Evolutionary conservation across 2,329 filamentous ascomycete species (phyloP).

Genomic region (Annulohypoxylon truncatum): DNA sequence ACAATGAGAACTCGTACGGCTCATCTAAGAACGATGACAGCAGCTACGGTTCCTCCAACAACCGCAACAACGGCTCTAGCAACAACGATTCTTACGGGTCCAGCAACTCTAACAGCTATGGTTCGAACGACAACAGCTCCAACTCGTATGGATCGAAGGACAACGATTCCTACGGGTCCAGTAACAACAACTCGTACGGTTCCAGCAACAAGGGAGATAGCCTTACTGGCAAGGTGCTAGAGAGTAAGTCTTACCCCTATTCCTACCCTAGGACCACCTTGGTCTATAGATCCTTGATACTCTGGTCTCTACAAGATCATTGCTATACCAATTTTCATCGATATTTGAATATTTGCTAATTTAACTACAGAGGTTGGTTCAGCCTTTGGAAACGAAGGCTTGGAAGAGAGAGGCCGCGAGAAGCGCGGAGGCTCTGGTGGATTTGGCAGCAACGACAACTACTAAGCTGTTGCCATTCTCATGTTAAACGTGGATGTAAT

Average conservation of each 20-base stretch:
- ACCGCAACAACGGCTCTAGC: constrained; percentile 20
- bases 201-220: constrained; percentile 54
- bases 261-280: background rate
- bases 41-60: background rate
- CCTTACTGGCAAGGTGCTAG: constrained; percentile 66
- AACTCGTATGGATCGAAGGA: constrained; percentile 37
- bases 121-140: constrained; percentile 46
- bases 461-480: background rate
- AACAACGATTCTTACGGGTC: constrained; percentile 35
- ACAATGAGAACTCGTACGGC: constrained; percentile 20
- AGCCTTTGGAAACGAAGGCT: constrained; percentile 59
- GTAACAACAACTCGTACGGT: constrained; percentile 42
- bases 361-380: constrained; percentile 57
- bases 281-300: background rate
- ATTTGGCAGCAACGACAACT: constrained; percentile 42
- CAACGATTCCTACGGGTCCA: constrained; percentile 27
- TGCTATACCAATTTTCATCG: no score
- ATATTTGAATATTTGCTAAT: constrained; percentile 9
- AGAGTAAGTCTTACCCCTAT: constrained; percentile 52
- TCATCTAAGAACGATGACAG: constrained; percentile 5
- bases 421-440: constrained; percentile 59
- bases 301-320: background rate
- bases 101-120: constrained; percentile 37
- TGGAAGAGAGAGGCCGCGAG: constrained; percentile 61
- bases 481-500: background rate